Evolutionary conservation across 192 early-diverging fungal genomes (phyloP), one percentile per base, ranked within the genome.

Genomic region (Phycomyces blakesleeanus): DNA sequence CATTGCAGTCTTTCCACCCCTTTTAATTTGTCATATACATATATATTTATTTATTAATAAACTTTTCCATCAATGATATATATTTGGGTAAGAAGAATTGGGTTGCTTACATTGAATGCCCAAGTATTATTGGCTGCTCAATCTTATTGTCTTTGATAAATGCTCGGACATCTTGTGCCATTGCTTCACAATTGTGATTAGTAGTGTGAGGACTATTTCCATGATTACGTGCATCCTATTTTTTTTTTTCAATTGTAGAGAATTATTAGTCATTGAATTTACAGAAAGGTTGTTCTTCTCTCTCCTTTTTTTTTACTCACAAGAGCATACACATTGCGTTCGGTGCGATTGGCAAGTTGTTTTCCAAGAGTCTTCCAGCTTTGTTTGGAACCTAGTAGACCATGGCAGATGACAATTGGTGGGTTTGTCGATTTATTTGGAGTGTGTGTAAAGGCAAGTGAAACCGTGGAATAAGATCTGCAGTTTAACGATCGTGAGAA

Each of bases 151-250:
- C 72, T 14, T 78, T 55, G 37, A 93, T 69, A 41, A 96, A 95
- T 20, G 59, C 58, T 12, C 67, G 68, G 10, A 98, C 71, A 58
- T 98, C 96, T 6, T 63, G 65, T 1, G 90, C 77, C 94, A 98
- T 96, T 3, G 84, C 65, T 20, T 74, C 58, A 64, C 90, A 94
- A 38, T 78, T 85, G 67, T 92, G 89, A 1, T 74, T 72, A 0
- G 60, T 21, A 25, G 61, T 59, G 61, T 95, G 93, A 9, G 83
- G 86, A 59, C 92, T 94, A 29, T 93, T 89, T 22, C 96, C 96
- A 69, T 98, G 96, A 75, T 98, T 98, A 21, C 96, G 83, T 59
- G 94, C 78, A 74, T 98, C 96, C 83, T 84, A 54, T n/a, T n/a
- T n/a, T n/a, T n/a, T n/a, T n/a, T n/a, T n/a, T n/a, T n/a, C n/a